Conservation (phyloP, 2,329 filamentous ascomycete species). For the Cryoendolithus antarcticus region DNA sequence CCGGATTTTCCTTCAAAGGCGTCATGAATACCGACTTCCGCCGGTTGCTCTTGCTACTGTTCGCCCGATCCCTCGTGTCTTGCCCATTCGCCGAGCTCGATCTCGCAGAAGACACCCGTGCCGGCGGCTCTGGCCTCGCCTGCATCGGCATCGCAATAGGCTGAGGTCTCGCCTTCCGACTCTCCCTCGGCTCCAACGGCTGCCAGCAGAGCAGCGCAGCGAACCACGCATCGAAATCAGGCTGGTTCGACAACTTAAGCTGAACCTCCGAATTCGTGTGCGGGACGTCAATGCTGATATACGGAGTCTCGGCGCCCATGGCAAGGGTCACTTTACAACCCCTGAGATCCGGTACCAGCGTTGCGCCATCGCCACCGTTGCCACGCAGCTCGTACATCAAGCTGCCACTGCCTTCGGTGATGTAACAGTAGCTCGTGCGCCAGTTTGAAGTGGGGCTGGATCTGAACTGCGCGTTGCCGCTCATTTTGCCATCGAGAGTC, state of each 20-base stretch:
- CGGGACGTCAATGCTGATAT: slow-evolving; percentile 40
- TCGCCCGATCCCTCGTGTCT: slow-evolving; percentile 13
- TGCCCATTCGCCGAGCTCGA: slow-evolving; percentile 1
- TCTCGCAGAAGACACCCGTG: slow-evolving; percentile 8
- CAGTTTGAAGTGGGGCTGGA: slow-evolving; percentile 49
- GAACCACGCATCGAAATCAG: slow-evolving; percentile 68
- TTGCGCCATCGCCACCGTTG: slow-evolving; percentile 50
- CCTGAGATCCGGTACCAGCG: slow-evolving; percentile 60
- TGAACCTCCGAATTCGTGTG: slow-evolving; percentile 49
- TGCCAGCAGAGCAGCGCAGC: slow-evolving; percentile 74
- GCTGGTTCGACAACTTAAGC: slow-evolving; percentile 49
- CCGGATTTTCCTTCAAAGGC: slow-evolving; percentile 56
- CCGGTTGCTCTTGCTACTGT: slow-evolving; percentile 20
- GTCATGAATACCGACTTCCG: slow-evolving; percentile 36
- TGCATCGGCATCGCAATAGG: slow-evolving; percentile 12
- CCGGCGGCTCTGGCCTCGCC: slow-evolving; percentile 6
- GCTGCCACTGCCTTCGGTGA: slow-evolving; percentile 63
- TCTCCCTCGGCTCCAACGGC: slow-evolving; percentile 51
- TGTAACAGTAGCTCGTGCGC: slow-evolving; percentile 61
- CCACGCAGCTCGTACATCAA: slow-evolving; percentile 64
- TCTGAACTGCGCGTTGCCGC: slow-evolving; percentile 63
- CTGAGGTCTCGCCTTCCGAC: slow-evolving; percentile 40
- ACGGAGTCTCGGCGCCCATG: slow-evolving; percentile 33
- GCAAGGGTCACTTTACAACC: slow-evolving; percentile 55
- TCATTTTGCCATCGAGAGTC: slow-evolving; percentile 65